Base-by-base conservation (phyloP, 371 early-diverging fungal species). In the Actinomortierella wolfii region DNA sequence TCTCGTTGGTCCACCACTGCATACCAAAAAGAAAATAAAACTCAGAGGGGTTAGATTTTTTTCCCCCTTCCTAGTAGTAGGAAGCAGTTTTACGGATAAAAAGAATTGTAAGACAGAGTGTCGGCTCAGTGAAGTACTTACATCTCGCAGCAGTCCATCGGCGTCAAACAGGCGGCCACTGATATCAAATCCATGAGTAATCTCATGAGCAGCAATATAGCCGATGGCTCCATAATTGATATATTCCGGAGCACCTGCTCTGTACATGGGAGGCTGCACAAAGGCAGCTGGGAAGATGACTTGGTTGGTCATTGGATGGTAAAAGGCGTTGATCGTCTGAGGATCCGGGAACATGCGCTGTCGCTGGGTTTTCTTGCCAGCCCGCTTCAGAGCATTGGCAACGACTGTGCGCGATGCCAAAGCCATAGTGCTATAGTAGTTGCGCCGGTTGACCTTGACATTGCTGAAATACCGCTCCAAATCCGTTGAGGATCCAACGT, bases 1-100 rank as follows among this genome's bases (percentile, higher is more conserved):
- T 83, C 11, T 54, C 49, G 3, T 83, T 76, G 2, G 85, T 79
- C 91, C 91, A 91, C 93, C 93, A 92, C 55, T 84, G 78, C 3
- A 17, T 18, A n/a, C 0, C 11, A 40, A 17, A n/a, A 15, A 20
- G 5, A 23, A 14, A 24, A 6, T 21, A 24, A 21, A 29, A n/a
- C 21, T 20, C n/a, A 24, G 28, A 61, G 25, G 23, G 15, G 42
- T 26, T 18, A 23, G 40, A 24, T n/a, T n/a, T n/a, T n/a, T n/a
- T n/a, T n/a, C n/a, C n/a, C n/a, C n/a, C n/a, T n/a, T n/a, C n/a
- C n/a, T n/a, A n/a, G n/a, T n/a, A n/a, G n/a, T n/a, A n/a, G n/a
- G n/a, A n/a, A n/a, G n/a, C n/a, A n/a, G n/a, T n/a, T n/a, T n/a
- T n/a, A 34, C 4, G 34, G 34, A 34, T 11, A 34, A 6, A 34